These are phyloP conservation scores for Phyllostachys edulis DNA, from an alignment of 176 grass and related monocot species.

Conservation along the genomic window DNA sequence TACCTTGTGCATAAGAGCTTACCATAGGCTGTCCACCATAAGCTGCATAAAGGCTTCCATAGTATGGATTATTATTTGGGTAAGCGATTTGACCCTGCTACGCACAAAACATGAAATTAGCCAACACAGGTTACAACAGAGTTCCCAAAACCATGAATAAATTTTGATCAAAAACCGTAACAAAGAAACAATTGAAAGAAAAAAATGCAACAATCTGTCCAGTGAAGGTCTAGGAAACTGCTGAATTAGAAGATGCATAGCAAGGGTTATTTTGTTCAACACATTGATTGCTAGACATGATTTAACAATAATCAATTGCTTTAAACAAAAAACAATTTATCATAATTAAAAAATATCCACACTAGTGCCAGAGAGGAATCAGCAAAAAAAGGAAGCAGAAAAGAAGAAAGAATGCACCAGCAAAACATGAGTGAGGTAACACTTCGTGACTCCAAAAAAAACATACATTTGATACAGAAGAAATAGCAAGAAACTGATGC, in stretches of 20 bases:
- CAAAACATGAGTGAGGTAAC: neutral
- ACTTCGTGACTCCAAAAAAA: neutral
- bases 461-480: neutral
- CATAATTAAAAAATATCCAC: neutral
- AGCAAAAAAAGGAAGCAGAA: neutral
- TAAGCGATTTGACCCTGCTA: slow-evolving; percentile 68
- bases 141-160: neutral
- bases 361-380: neutral
- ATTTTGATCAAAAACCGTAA: slow-evolving; percentile 1
- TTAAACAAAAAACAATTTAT: neutral
- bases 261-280: neutral
- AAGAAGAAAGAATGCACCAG: neutral
- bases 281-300: neutral
- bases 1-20: slow-evolving; percentile 19
- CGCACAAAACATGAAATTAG: slow-evolving; percentile 18
- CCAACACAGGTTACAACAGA: neutral
- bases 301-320: neutral
- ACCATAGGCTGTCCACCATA: slow-evolving; percentile 73
- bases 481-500: neutral
- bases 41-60: slow-evolving; percentile 70
- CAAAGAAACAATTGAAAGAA: neutral
- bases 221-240: neutral
- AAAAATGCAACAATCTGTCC: neutral
- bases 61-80: slow-evolving; percentile 69
- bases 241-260: neutral